Evolutionary conservation across 257 asterid genomes (phyloP).

Genomic region (Forsythia suspensa): DNA sequence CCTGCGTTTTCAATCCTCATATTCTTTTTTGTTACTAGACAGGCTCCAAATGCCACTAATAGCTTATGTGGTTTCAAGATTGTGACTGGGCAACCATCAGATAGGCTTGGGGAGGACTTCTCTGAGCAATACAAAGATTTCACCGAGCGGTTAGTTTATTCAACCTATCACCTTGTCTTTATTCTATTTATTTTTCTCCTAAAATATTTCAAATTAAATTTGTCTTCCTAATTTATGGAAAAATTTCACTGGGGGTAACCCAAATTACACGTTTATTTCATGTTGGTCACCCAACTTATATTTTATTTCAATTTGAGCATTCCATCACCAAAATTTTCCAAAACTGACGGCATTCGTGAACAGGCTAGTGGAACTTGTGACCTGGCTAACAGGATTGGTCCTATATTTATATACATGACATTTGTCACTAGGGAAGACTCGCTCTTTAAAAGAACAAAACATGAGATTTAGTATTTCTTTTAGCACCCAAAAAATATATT

Average conservation of each 20-base stretch:
- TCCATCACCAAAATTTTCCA: background rate
- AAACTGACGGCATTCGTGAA: background rate
- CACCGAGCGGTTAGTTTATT: constrained; percentile 63
- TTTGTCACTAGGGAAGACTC: background rate
- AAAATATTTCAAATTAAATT: background rate
- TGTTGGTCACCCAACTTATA: background rate
- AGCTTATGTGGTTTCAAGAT: constrained; percentile 90
- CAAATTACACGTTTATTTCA: background rate
- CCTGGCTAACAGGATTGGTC: background rate
- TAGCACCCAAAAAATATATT: background rate
- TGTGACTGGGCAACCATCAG: constrained; percentile 98
- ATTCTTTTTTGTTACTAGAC: constrained; percentile 26
- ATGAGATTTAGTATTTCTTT: background rate
- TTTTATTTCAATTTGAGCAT: background rate
- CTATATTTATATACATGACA: background rate
- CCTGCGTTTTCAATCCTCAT: constrained; percentile 16
- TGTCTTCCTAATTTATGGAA: background rate
- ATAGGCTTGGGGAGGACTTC: constrained; percentile 98
- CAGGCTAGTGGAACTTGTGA: background rate
- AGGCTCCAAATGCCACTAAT: constrained; percentile 95
- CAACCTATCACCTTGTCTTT: background rate
- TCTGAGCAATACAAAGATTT: constrained; percentile 72
- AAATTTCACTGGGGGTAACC: background rate
- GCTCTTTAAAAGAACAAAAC: background rate
- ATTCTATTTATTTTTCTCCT: background rate